phyloP scores from a whole-genome alignment of 2,329 filamentous ascomycete species.

The Alternaria consortialis region DNA sequence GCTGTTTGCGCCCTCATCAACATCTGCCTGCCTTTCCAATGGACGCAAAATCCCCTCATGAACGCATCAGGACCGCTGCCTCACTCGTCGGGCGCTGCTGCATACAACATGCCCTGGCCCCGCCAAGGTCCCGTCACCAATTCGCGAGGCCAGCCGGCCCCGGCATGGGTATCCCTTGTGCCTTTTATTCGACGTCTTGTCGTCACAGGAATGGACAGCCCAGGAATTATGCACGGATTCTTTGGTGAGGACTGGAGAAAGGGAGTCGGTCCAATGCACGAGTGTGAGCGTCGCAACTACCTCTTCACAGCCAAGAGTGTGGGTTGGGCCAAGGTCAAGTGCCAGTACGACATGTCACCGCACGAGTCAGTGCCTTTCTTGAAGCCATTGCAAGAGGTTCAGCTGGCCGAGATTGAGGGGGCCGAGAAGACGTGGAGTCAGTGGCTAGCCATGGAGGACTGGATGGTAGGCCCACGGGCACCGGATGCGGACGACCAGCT shows the following conservation, averaged over 20 bases:
- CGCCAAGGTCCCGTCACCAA: conserved; percentile 51
- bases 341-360: conserved; percentile 85
- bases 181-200: conserved; percentile 92
- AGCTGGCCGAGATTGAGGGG: conserved; percentile 79
- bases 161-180: conserved; percentile 72
- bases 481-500: conserved; percentile 56
- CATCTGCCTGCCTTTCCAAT: conserved; percentile 88
- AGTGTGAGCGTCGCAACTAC: conserved; percentile 91
- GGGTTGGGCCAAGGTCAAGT: conserved; percentile 88
- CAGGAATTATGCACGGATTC: conserved; percentile 88
- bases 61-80: conserved; percentile 47
- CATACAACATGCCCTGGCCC: conserved; percentile 54
- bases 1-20: conserved; percentile 91
- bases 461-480: conserved; percentile 90
- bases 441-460: conserved; percentile 97
- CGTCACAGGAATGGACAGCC: conserved; percentile 88
- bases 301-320: conserved; percentile 94
- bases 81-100: conserved; percentile 42
- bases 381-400: conserved; percentile 78
- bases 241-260: conserved; percentile 92
- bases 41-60: conserved; percentile 60
- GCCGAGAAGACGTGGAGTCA: conserved; percentile 91
- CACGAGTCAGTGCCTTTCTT: conserved; percentile 89
- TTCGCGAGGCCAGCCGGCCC: conserved; percentile 48
- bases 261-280: conserved; percentile 83